A percentile compares a stretch with the other conserved stretches of the same genome.
These are phyloP conservation scores for Suillus tomentosus DNA, from an alignment of 768 basidiomycete genomes.

Conservation along the genomic window DNA sequence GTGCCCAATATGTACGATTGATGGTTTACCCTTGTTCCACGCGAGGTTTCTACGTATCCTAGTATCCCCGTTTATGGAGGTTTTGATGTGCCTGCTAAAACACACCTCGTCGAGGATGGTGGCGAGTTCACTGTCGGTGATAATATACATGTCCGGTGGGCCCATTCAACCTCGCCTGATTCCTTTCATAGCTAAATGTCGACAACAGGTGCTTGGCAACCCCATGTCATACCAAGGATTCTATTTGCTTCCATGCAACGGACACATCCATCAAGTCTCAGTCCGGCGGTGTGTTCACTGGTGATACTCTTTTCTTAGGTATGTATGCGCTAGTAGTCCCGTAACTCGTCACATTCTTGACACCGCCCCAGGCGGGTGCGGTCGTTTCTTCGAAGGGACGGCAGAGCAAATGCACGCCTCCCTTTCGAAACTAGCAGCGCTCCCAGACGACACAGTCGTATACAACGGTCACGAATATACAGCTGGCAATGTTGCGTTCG, in stretches of 20 bases:
- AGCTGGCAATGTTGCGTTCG: conserved; percentile 70
- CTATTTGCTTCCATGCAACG: conserved; percentile 87
- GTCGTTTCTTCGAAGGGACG: conserved; percentile 92
- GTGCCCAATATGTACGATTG: conserved; percentile 6
- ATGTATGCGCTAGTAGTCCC: background rate
- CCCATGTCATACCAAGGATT: conserved; percentile 95
- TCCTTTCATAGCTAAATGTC: background rate
- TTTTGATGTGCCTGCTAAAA: conserved; percentile 67
- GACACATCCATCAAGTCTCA: conserved; percentile 44
- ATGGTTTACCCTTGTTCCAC: conserved; percentile 20
- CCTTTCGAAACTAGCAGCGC: conserved; percentile 60
- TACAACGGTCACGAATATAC: conserved; percentile 97
- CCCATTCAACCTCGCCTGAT: background rate
- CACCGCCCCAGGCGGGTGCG: conserved; percentile 64
- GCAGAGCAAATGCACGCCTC: conserved; percentile 81
- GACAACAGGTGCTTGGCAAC: conserved; percentile 73
- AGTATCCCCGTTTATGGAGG: conserved; percentile 74
- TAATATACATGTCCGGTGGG: conserved; percentile 59
- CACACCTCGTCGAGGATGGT: conserved; percentile 76
- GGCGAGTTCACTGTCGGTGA: conserved; percentile 78
- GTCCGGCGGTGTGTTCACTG: conserved; percentile 86
- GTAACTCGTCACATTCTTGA: background rate
- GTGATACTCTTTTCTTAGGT: conserved; percentile 84
- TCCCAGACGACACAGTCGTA: conserved; percentile 80
- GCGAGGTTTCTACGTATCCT: conserved; percentile 45